Percentiles rank a stretch among this genome's conserved stretches.
Conservation (phyloP, 257 asterid species). For the Solanum raphanifolium region DNA sequence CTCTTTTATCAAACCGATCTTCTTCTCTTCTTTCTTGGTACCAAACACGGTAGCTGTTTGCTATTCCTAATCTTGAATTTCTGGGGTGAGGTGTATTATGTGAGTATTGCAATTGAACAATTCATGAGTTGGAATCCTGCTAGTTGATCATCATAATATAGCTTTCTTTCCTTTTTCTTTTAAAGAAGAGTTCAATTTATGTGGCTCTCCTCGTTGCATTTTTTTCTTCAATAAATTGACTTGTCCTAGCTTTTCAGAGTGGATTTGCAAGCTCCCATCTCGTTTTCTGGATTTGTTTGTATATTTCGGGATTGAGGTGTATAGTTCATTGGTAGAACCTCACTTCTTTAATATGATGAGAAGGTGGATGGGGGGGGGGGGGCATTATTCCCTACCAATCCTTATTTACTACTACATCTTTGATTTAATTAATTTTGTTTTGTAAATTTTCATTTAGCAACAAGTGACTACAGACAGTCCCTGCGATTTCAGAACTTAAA, state of each 20-base stretch:
- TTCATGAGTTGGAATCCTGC: neutral
- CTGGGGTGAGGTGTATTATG: neutral
- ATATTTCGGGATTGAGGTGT: neutral
- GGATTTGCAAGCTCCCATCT: neutral
- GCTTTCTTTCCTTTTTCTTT: neutral
- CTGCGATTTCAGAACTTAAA: conserved; percentile 88
- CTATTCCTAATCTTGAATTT: neutral
- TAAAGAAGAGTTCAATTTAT: neutral
- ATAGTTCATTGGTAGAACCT: neutral
- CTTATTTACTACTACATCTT: neutral
- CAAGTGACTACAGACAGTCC: conserved; percentile 89
- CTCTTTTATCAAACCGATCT: neutral
- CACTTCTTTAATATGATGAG: neutral
- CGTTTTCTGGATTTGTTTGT: neutral
- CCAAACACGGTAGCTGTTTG: neutral
- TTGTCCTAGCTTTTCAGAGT: neutral
- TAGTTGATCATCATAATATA: neutral
- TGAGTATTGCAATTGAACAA: neutral
- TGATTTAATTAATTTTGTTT: neutral
- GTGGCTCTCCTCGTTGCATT: neutral
- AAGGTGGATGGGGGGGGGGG: neutral
- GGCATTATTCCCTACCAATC: neutral
- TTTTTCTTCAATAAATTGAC: neutral
- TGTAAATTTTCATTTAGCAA: conserved; percentile 40
- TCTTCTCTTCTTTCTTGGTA: neutral